These are phyloP conservation scores for Thielaviopsis musarum DNA, from an alignment of 2,329 filamentous ascomycete genomes.

Conservation along the genomic window DNA sequence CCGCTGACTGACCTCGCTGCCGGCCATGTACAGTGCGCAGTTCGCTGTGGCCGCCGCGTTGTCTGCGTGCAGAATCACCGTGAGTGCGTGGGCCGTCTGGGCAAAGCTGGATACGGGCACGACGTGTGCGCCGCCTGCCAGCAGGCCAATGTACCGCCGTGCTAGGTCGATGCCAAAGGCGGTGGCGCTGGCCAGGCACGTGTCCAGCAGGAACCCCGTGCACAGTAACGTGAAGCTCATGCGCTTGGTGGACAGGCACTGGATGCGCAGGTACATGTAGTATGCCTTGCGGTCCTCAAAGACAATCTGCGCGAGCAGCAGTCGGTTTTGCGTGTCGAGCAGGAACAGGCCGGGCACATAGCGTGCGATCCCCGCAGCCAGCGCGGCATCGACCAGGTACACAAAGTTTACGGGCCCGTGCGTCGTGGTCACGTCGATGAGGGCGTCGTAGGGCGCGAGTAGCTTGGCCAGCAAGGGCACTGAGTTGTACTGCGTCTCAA, in stretches of 20 bases:
- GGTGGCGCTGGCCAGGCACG: not conserved
- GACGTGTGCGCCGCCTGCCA: not conserved
- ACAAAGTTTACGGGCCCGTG: not conserved
- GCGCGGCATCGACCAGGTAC: not conserved
- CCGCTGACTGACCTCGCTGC: conserved; percentile 1
- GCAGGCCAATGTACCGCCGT: not conserved
- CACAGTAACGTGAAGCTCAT: conserved; percentile 1
- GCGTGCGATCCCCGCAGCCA: not conserved
- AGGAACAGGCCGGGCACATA: not conserved
- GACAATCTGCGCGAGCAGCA: not conserved
- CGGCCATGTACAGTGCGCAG: not conserved
- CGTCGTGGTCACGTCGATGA: conserved; percentile 1
- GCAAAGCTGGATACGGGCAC: not conserved
- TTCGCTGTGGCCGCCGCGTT: not conserved
- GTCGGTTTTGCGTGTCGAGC: not conserved
- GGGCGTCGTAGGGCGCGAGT: not conserved
- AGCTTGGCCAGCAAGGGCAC: not conserved
- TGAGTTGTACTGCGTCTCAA: not conserved
- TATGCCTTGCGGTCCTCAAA: not conserved
- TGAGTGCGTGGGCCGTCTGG: not conserved
- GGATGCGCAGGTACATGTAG: not conserved
- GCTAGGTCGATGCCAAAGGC: not conserved
- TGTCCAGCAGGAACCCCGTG: not conserved
- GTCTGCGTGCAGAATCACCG: not conserved
- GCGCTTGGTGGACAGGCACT: not conserved